phyloP scores from a whole-genome alignment of 306 rosid genomes.

The Styphnolobium japonicum region DNA sequence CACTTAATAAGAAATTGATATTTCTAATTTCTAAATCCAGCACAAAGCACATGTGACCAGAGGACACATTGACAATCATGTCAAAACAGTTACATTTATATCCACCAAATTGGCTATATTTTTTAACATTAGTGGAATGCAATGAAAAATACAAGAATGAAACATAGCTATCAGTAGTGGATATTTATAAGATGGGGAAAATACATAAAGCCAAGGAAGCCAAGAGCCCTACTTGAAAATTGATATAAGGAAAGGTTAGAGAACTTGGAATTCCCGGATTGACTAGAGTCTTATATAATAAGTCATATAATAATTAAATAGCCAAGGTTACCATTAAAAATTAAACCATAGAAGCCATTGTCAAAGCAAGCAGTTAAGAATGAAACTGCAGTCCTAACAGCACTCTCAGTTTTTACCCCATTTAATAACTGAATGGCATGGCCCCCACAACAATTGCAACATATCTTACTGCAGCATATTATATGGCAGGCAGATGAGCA shows the following conservation, averaged over 20 bases:
- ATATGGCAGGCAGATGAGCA: conserved; percentile 19
- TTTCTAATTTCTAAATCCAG: not conserved
- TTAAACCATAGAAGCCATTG: not conserved
- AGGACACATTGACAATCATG: not conserved
- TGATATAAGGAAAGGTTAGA: too few relatives aligned
- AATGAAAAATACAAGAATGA: conserved; percentile 22
- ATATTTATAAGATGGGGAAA: conserved; percentile 12
- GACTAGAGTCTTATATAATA: not conserved
- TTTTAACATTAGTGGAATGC: not conserved
- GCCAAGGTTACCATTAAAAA: not conserved
- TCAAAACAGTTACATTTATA: not conserved
- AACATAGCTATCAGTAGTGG: not conserved
- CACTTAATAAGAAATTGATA: conserved; percentile 6
- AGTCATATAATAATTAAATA: conserved; percentile 16
- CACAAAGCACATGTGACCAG: not conserved
- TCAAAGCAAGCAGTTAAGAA: conserved; percentile 9
- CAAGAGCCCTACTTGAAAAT: not conserved
- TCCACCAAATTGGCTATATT: not conserved
- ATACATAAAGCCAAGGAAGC: conserved; percentile 15
- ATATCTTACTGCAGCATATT: conserved; percentile 2
- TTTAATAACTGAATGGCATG: not conserved
- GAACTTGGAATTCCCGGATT: not conserved
- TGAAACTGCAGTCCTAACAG: not conserved
- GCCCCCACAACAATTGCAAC: conserved; percentile 5
- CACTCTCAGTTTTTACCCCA: not conserved